These are phyloP conservation scores for Striga hermonthica DNA, from an alignment of 305 asterid species.

Conservation along the genomic window DNA sequence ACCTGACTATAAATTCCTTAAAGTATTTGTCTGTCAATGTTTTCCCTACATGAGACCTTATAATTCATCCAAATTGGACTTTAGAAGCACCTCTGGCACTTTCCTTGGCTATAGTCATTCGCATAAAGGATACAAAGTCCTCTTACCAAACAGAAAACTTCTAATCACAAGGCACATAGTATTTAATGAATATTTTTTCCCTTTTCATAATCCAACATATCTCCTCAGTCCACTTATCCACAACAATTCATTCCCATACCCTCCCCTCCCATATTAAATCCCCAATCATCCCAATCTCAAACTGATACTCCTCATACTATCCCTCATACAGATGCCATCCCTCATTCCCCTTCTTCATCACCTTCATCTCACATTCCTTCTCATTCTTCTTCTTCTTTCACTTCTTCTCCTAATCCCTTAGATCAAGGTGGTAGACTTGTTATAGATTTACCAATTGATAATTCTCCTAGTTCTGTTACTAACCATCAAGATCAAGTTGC, in stretches of 20 bases:
- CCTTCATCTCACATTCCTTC: too few species aligned
- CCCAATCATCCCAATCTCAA: background rate
- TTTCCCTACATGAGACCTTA: background rate
- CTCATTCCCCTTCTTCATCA: too few species aligned
- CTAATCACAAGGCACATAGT: background rate
- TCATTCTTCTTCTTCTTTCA: too few species aligned
- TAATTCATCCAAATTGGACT: background rate
- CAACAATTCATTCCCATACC: background rate
- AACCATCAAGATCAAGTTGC: too few species aligned
- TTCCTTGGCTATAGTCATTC: background rate
- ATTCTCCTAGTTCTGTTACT: background rate
- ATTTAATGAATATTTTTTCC: background rate
- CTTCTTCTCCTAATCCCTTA: too few species aligned
- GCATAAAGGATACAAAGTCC: background rate
- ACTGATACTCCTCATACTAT: too few species aligned
- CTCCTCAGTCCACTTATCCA: background rate
- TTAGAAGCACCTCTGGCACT: background rate
- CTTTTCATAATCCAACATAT: background rate
- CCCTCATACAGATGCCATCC: too few species aligned
- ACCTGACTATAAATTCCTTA: background rate
- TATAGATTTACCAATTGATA: too few species aligned
- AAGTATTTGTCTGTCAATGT: background rate
- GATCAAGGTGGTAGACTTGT: too few species aligned
- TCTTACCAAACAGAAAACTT: background rate
- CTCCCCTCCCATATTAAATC: background rate